A percentile compares a stretch with the other conserved stretches of the same genome.
phyloP scores from a whole-genome alignment of 331 rosid genomes.

The Quercus phellos region DNA sequence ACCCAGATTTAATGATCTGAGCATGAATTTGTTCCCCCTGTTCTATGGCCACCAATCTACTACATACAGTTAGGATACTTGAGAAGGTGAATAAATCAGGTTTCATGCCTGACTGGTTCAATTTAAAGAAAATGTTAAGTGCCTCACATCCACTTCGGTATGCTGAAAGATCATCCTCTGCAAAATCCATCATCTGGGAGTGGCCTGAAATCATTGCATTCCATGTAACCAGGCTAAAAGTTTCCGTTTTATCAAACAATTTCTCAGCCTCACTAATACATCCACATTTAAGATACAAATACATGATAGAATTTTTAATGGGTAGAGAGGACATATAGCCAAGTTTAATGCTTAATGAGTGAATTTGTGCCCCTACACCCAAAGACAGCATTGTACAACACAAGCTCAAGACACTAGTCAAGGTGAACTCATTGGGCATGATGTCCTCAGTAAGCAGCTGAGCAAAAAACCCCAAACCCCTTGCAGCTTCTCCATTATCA shows the following conservation, averaged over 20 bases:
- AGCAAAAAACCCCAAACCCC: slow-evolving; percentile 48
- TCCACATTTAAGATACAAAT: slow-evolving; percentile 71
- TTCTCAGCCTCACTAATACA: slow-evolving; percentile 54
- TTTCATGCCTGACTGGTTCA: slow-evolving; percentile 57
- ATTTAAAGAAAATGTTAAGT: slow-evolving; percentile 44
- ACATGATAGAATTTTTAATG: slow-evolving; percentile 57
- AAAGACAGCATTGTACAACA: slow-evolving; percentile 53
- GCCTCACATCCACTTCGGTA: slow-evolving; percentile 60
- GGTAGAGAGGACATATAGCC: slow-evolving; percentile 53
- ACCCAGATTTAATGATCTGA: slow-evolving; percentile 65
- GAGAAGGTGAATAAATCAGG: slow-evolving; percentile 80
- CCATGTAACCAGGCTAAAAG: slow-evolving; percentile 66
- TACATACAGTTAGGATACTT: slow-evolving; percentile 66
- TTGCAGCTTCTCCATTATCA: slow-evolving; percentile 54
- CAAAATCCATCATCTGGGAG: slow-evolving; percentile 60
- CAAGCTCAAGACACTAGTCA: slow-evolving; percentile 62
- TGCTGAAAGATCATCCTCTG: slow-evolving; percentile 53
- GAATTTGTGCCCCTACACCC: slow-evolving; percentile 63
- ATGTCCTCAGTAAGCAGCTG: slow-evolving; percentile 58
- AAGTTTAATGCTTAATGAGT: slow-evolving; percentile 49
- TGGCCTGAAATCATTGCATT: slow-evolving; percentile 87
- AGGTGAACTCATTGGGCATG: slow-evolving; percentile 74
- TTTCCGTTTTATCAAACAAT: slow-evolving; percentile 52
- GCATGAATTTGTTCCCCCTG: slow-evolving; percentile 88
- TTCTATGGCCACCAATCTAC: slow-evolving; percentile 62